Evolutionary conservation across 78 protist species (phyloP).

Genomic region (Diacronema lutheri): DNA sequence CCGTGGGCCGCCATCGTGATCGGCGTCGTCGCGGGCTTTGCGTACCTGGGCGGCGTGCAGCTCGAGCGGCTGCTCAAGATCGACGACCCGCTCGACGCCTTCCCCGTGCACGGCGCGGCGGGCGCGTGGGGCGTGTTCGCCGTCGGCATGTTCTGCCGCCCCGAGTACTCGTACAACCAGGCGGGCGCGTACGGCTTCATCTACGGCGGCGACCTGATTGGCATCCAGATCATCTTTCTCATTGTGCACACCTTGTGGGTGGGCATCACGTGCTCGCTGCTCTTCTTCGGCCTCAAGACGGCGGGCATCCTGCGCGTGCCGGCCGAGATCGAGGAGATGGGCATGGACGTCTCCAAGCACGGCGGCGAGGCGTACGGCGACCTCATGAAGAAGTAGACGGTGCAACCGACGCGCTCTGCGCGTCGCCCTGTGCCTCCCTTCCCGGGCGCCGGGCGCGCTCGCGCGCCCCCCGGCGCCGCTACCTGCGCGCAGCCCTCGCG

Average conservation of each 20-base stretch:
- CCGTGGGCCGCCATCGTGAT: too few species aligned
- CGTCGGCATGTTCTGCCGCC: not conserved
- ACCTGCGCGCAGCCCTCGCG: too few species aligned
- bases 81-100: slow-evolving; percentile 43
- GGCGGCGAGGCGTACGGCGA: not conserved
- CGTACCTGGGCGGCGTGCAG: slow-evolving; percentile 13
- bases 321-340: not conserved
- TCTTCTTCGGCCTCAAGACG: not conserved
- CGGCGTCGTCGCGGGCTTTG: slow-evolving; percentile 15
- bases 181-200: too few species aligned
- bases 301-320: not conserved
- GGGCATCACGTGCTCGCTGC: not conserved
- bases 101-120: slow-evolving; percentile 48
- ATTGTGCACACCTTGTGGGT: not conserved
- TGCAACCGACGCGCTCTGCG: too few species aligned
- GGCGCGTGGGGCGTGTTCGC: slow-evolving; percentile 44
- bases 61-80: not conserved
- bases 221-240: too few species aligned
- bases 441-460: too few species aligned
- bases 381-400: too few species aligned
- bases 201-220: too few species aligned
- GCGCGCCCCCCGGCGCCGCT: too few species aligned
- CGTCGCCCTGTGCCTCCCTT: too few species aligned
- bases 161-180: too few species aligned
- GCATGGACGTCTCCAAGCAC: not conserved